phyloP scores from a whole-genome alignment of 768 basidiomycete species.

The Termitomyces sp. region DNA sequence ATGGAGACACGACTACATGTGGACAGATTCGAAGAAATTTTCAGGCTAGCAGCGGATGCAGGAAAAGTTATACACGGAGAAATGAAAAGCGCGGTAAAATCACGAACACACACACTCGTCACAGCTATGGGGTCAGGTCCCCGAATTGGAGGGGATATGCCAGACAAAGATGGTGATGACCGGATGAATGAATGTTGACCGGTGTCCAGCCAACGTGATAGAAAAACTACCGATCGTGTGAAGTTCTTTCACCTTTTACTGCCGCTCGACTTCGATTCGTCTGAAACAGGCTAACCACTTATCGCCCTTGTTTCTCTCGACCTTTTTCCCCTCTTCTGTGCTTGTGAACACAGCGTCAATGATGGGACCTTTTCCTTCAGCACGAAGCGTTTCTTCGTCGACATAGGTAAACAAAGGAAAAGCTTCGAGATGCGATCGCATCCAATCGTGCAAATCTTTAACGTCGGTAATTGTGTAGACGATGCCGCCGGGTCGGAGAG shows the following conservation, averaged over 20 bases:
- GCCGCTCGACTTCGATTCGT: constrained; percentile 41
- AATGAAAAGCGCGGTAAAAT: constrained; percentile 71
- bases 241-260: constrained; percentile 13
- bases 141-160: constrained; percentile 21
- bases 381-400: constrained; percentile 69
- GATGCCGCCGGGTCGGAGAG: constrained; percentile 88
- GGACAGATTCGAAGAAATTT: constrained; percentile 88
- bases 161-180: constrained; percentile 31
- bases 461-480: constrained; percentile 99
- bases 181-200: constrained; percentile 28
- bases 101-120: constrained; percentile 57
- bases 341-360: constrained; percentile 78
- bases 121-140: constrained; percentile 51
- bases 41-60: constrained; percentile 73
- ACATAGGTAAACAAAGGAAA: constrained; percentile 87
- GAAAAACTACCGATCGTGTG: constrained; percentile 1
- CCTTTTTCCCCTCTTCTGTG: constrained; percentile 98
- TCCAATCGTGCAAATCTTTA: constrained; percentile 91
- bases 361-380: constrained; percentile 68
- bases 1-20: constrained; percentile 95
- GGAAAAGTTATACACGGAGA: constrained; percentile 74
- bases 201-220: constrained; percentile 3
- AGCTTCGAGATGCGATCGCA: constrained; percentile 79
- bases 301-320: constrained; percentile 83
- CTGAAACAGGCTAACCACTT: constrained; percentile 93